Conservation (phyloP, 2,329 filamentous ascomycete species). For the Hypoxylon sp. region DNA sequence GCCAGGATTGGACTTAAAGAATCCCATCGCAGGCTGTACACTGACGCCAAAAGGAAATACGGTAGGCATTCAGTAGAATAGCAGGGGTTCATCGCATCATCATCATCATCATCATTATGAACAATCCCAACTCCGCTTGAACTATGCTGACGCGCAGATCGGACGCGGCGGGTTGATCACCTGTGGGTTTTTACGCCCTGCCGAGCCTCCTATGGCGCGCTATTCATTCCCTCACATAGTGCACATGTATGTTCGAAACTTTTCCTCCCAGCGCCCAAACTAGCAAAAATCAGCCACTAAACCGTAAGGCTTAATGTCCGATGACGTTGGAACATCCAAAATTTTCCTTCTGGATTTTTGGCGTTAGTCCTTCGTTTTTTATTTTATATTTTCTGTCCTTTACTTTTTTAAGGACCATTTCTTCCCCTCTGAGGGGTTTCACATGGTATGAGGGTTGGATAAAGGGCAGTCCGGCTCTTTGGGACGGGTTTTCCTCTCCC, state of each 20-base stretch:
- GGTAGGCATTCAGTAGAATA: slow-evolving; percentile 7
- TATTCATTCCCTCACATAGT: slow-evolving; percentile 8
- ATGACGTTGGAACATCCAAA: slow-evolving; percentile 31
- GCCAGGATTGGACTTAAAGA: slow-evolving; percentile 11
- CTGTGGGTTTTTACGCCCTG: slow-evolving; percentile 37
- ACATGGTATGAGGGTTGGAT: slow-evolving; percentile 3
- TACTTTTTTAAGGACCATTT: slow-evolving; percentile 7
- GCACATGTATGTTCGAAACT: slow-evolving; percentile 8
- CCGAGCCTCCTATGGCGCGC: slow-evolving; percentile 37
- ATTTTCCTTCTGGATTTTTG: slow-evolving; percentile 15
- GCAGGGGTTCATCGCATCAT: slow-evolving; percentile 18
- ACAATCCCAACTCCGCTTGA: slow-evolving; percentile 35
- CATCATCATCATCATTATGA: slow-evolving; percentile 23
- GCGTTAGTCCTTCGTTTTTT: slow-evolving; percentile 8
- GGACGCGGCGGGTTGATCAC: slow-evolving; percentile 43
- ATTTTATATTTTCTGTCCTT: slow-evolving; percentile 1
- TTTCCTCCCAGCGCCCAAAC: slow-evolving; percentile 12
- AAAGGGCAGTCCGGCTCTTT: slow-evolving; percentile 20
- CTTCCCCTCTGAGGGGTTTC: slow-evolving; percentile 11
- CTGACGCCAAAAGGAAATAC: slow-evolving; percentile 9
- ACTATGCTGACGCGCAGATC: slow-evolving; percentile 42
- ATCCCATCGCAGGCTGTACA: slow-evolving; percentile 38
- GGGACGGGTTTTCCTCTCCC: slow-evolving; percentile 15
- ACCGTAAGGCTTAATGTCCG: slow-evolving; percentile 20
- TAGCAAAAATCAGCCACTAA: slow-evolving; percentile 36